Conservation (phyloP, 2,329 filamentous ascomycete genomes). For the Aureobasidium sp. region DNA sequence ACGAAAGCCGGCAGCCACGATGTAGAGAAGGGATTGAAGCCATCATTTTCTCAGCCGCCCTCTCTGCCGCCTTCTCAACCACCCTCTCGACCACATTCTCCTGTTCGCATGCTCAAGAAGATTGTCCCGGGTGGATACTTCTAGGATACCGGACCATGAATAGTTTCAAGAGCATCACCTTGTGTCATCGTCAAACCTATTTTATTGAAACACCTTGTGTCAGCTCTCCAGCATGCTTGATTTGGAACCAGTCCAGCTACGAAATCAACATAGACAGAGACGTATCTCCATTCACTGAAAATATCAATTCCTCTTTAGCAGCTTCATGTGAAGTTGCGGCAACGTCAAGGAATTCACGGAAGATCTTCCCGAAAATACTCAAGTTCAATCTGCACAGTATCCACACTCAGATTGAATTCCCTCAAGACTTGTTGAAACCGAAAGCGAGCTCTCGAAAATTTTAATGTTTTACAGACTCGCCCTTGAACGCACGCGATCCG, state of each 20-base stretch:
- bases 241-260: background rate
- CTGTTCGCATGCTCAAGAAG: background rate
- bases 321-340: background rate
- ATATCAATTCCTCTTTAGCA: background rate
- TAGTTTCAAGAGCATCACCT: too few relatives aligned
- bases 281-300: background rate
- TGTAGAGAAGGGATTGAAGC: background rate
- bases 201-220: too few relatives aligned
- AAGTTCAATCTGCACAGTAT: too few relatives aligned
- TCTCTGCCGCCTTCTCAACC: background rate
- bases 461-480: too few relatives aligned
- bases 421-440: too few relatives aligned
- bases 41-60: background rate
- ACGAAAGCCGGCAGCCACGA: background rate
- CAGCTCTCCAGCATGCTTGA: background rate
- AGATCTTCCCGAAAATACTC: too few relatives aligned
- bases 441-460: too few relatives aligned
- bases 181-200: too few relatives aligned
- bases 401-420: too few relatives aligned
- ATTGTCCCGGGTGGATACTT: background rate
- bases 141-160: background rate
- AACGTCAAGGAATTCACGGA: background rate
- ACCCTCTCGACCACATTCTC: background rate
- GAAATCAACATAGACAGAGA: background rate
- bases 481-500: too few relatives aligned